These are phyloP conservation scores for Actinomortierella wolfii DNA, from an alignment of 371 early-diverging fungal genomes.

Conservation along the genomic window DNA sequence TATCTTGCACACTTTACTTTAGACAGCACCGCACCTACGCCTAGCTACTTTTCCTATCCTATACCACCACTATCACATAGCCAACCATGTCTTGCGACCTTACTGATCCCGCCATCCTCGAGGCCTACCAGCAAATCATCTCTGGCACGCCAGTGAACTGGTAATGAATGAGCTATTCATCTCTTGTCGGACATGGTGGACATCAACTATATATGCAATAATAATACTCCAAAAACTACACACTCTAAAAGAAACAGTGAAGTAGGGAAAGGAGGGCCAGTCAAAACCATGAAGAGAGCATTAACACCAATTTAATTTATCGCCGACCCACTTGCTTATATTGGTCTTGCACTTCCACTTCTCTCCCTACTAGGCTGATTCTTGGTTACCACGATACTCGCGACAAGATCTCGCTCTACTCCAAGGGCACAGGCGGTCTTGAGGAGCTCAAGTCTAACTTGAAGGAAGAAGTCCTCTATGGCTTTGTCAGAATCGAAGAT, in stretches of 20 bases:
- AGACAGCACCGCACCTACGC: no score
- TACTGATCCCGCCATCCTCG: slow-evolving; percentile 63
- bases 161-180: slow-evolving; percentile 38
- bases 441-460: slow-evolving; percentile 64
- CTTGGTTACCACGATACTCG: slow-evolving; percentile 73
- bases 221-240: no score
- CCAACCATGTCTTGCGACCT: slow-evolving; percentile 68
- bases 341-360: background rate
- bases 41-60: no score
- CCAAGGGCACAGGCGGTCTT: slow-evolving; percentile 62
- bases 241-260: background rate
- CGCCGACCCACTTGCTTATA: background rate
- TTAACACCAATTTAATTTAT: no score
- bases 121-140: slow-evolving; percentile 66
- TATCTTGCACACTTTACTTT: no score
- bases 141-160: slow-evolving; percentile 59
- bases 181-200: no score
- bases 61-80: background rate
- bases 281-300: no score
- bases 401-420: slow-evolving; percentile 69
- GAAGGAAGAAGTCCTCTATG: slow-evolving; percentile 69
- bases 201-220: no score
- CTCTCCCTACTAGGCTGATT: slow-evolving; percentile 55
- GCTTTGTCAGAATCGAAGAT: slow-evolving; percentile 66
- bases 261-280: background rate